Conservation (phyloP, 441 rosid species). For the Omphalea diandra region DNA sequence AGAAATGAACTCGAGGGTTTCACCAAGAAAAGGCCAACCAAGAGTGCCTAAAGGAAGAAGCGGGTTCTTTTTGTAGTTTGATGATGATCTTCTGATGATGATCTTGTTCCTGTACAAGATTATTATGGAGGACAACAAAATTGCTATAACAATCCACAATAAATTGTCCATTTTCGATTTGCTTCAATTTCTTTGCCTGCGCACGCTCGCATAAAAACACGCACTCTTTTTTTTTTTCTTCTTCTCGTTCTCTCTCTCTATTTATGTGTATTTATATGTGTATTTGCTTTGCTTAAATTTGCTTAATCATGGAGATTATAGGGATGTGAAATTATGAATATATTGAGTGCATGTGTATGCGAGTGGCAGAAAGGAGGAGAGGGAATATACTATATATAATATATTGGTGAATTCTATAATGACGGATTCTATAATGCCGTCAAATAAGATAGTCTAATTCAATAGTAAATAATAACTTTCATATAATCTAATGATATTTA, state of each 20-base stretch:
- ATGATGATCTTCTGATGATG: slow-evolving; percentile 29
- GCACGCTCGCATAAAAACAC: background rate
- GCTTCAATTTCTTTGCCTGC: background rate
- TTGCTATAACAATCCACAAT: slow-evolving; percentile 34
- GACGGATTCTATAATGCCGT: too few species aligned
- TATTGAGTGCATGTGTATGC: slow-evolving; percentile 32
- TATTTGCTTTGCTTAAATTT: slow-evolving; percentile 26
- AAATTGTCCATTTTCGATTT: slow-evolving; percentile 30
- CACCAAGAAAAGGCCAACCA: slow-evolving; percentile 93
- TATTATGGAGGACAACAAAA: slow-evolving; percentile 32
- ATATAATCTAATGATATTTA: too few species aligned
- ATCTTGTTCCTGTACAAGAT: slow-evolving; percentile 34
- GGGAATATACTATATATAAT: slow-evolving; percentile 9
- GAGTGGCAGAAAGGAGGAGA: slow-evolving; percentile 18
- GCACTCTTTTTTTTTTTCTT: background rate
- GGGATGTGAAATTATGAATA: slow-evolving; percentile 3
- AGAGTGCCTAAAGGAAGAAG: slow-evolving; percentile 70
- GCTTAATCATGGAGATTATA: slow-evolving; percentile 28
- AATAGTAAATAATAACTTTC: slow-evolving; percentile 6
- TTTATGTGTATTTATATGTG: slow-evolving; percentile 11
- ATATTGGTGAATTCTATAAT: too few species aligned
- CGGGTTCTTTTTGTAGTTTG: slow-evolving; percentile 28
- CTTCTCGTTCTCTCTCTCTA: slow-evolving; percentile 17
- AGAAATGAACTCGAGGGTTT: slow-evolving; percentile 81
- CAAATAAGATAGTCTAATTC: too few species aligned